Evolutionary conservation across 805 yeast genomes (phyloP).

Genomic region (Helenozyma baotianmanensis): DNA sequence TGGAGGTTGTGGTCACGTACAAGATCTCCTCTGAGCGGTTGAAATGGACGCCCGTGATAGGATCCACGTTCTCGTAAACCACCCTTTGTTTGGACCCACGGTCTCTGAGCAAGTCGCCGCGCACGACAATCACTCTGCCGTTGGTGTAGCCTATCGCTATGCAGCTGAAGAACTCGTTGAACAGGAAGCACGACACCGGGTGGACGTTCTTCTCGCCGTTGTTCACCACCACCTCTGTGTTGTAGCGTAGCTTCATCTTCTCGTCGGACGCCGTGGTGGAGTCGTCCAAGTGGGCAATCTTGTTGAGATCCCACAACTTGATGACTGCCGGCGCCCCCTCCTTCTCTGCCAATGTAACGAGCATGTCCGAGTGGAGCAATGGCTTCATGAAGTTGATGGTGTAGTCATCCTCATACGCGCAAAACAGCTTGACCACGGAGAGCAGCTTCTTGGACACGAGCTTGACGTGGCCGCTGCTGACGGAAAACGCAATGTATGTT

Average conservation of each 20-base stretch:
- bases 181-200: slow-evolving; percentile 67
- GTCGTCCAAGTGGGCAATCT: slow-evolving; percentile 32
- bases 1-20: slow-evolving; percentile 72
- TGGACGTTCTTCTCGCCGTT: slow-evolving; percentile 75
- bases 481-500: slow-evolving; percentile 56
- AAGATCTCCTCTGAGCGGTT: slow-evolving; percentile 47
- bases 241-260: slow-evolving; percentile 38
- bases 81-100: slow-evolving; percentile 85
- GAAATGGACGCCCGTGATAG: slow-evolving; percentile 74
- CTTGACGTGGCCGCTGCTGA: slow-evolving; percentile 48
- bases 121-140: slow-evolving; percentile 72
- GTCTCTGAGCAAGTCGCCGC: slow-evolving; percentile 88
- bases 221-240: slow-evolving; percentile 56
- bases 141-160: slow-evolving; percentile 77
- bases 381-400: slow-evolving; percentile 54
- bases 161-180: slow-evolving; percentile 53
- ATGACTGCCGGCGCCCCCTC: slow-evolving; percentile 67
- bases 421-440: slow-evolving; percentile 45
- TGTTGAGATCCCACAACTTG: slow-evolving; percentile 69
- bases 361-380: slow-evolving; percentile 43
- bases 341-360: slow-evolving; percentile 71
- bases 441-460: slow-evolving; percentile 48
- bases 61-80: slow-evolving; percentile 70
- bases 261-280: slow-evolving; percentile 9
- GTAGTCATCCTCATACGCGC: slow-evolving; percentile 64